These are phyloP conservation scores for Crotalaria pallida DNA, from an alignment of 306 rosid genomes.

Conservation along the genomic window DNA sequence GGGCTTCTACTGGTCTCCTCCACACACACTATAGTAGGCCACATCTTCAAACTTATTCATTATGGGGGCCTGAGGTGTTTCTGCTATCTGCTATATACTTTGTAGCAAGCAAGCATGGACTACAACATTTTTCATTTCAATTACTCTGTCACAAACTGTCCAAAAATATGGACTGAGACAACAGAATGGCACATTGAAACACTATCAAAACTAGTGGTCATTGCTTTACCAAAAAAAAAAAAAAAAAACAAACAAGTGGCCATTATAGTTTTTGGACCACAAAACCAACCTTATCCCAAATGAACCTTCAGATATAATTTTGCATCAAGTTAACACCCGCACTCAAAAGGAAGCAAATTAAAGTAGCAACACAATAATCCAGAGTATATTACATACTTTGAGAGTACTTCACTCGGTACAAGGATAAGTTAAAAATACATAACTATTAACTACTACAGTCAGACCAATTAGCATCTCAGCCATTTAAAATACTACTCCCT, in stretches of 20 bases:
- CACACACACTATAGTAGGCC: constrained; percentile 39
- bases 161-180: constrained; percentile 8
- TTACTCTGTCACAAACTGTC: constrained; percentile 25
- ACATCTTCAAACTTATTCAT: constrained; percentile 75
- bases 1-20: too few relatives aligned
- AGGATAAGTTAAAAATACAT: too few relatives aligned
- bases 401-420: neutral
- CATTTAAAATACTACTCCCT: too few relatives aligned
- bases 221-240: too few relatives aligned
- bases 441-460: too few relatives aligned
- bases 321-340: neutral
- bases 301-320: neutral
- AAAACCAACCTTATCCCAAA: constrained; percentile 13
- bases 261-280: constrained; percentile 4
- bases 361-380: neutral
- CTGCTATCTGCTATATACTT: constrained; percentile 77
- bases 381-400: neutral
- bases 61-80: constrained; percentile 57
- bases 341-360: neutral
- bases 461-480: too few relatives aligned
- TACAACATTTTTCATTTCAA: constrained; percentile 29
- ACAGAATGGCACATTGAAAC: neutral
- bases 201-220: too few relatives aligned
- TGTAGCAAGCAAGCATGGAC: constrained; percentile 70
- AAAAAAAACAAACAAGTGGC: neutral